Evolutionary conservation across 768 basidiomycete genomes (phyloP), one percentile per base, ranked within the genome.

Genomic region (Suillus hirtellus): DNA sequence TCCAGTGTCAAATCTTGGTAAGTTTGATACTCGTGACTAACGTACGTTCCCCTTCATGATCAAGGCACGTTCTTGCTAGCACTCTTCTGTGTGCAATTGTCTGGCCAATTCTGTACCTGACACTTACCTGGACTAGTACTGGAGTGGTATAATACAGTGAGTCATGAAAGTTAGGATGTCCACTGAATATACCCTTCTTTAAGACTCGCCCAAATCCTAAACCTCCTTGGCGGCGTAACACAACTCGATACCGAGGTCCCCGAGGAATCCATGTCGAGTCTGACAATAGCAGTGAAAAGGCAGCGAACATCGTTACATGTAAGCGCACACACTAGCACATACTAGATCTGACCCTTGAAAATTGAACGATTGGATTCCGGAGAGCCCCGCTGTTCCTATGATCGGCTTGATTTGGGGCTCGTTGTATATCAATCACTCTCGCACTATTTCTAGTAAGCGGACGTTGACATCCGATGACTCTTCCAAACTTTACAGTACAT

Each of bases 211-310:
- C 54, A 55, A 55, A 56, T 55, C 11, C 37, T 38, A 31, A 44
- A 43, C 27, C 21, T 38, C 58, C 49, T 53, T 40, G 38, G 24
- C 37, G 6, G n/a, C 10, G 27, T 42, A 31, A 52, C 21, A 17
- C 12, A 40, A 2, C 9, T 58, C 56, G 56, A 11, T 2, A 42
- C 65, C 63, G 63, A 64, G 65, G 65, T 64, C 24, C 24, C 65
- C 65, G 65, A 66, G 63, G 65, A 47, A 15, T 4, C 47, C 21
- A 37, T 37, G 35, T 37, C 35, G 24, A 19, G 43, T 43, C 43
- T 43, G 43, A 35, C 53, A 37, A 55, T 55, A 38, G 21, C 40
- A 27, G 11, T 42, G 24, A 27, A 40, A 42, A 40, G 14, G 21
- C 8, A 56, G 38, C 15, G 21, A 55, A 38, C 37, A 38, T 38